A percentile compares a stretch with the other conserved stretches of the same genome.
These are phyloP conservation scores for Meira miltonrushii DNA, from an alignment of 1,284 basidiomycete species.

Conservation along the genomic window DNA sequence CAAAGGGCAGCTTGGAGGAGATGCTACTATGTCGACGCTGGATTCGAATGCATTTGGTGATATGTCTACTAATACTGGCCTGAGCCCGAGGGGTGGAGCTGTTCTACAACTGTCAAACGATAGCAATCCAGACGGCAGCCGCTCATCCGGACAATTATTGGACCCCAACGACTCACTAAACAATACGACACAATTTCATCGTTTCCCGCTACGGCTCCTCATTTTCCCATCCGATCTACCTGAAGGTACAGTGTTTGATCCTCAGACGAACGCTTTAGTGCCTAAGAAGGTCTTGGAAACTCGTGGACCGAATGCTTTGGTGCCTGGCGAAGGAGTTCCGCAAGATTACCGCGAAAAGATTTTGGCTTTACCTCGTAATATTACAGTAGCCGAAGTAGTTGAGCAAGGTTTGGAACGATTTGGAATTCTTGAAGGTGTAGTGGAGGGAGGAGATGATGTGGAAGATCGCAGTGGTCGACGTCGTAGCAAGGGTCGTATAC, in stretches of 20 bases:
- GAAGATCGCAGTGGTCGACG: constrained; percentile 82
- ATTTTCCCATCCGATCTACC: constrained; percentile 85
- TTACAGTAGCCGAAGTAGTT: constrained; percentile 91
- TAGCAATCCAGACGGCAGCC: background rate
- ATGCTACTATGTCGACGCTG: background rate
- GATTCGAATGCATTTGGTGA: background rate
- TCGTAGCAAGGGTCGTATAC: constrained; percentile 68
- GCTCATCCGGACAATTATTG: background rate
- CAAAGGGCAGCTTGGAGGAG: constrained; percentile 10
- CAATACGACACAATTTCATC: constrained; percentile 54
- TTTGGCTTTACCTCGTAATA: constrained; percentile 71
- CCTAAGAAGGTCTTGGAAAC: constrained; percentile 23
- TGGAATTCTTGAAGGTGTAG: constrained; percentile 87
- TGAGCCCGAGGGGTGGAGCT: background rate
- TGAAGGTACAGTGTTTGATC: constrained; percentile 87
- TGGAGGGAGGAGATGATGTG: constrained; percentile 93
- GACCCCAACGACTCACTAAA: background rate
- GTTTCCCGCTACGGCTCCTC: constrained; percentile 78
- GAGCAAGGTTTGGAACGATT: constrained; percentile 85
- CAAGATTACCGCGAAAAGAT: constrained; percentile 38
- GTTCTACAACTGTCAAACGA: background rate
- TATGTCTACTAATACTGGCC: background rate
- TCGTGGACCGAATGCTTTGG: constrained; percentile 16
- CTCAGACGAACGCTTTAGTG: constrained; percentile 80
- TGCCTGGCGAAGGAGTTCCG: constrained; percentile 18